These are phyloP conservation scores for Achaetomiella virescens DNA, from an alignment of 495 filamentous ascomycete species.

Conservation along the genomic window DNA sequence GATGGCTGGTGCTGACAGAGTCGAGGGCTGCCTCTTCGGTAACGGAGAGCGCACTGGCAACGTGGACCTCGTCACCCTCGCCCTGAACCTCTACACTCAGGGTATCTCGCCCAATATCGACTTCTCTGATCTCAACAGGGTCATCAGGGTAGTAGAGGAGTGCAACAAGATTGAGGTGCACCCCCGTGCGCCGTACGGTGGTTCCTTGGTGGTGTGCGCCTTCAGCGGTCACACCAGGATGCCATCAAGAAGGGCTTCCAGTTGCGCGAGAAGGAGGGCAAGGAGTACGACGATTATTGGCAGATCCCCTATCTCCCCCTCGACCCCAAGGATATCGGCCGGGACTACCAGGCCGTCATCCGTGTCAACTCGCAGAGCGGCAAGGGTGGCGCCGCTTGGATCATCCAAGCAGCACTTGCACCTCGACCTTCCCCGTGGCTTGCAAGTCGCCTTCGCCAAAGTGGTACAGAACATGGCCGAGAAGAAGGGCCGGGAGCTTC, in stretches of 20 bases:
- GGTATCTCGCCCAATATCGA: conserved; percentile 84
- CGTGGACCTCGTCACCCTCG: conserved; percentile 91
- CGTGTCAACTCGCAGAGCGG: conserved; percentile 95
- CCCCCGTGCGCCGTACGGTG: conserved; percentile 82
- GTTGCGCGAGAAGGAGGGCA: conserved; percentile 53
- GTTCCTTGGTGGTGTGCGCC: conserved; percentile 79
- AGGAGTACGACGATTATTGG: conserved; percentile 56
- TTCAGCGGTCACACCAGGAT: conserved; percentile 91
- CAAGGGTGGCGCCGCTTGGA: conserved; percentile 93
- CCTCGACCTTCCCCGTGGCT: conserved; percentile 85
- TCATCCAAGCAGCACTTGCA: conserved; percentile 82
- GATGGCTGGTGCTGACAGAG: conserved; percentile 94
- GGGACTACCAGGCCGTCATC: conserved; percentile 95
- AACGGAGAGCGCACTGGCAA: conserved; percentile 96
- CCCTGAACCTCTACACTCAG: conserved; percentile 93
- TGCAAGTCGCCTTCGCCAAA: conserved; percentile 86
- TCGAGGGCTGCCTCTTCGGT: conserved; percentile 92
- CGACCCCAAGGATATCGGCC: conserved; percentile 88
- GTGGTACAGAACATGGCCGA: conserved; percentile 73
- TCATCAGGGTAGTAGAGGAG: conserved; percentile 86
- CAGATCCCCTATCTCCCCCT: conserved; percentile 85
- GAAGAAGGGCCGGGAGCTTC: conserved; percentile 76
- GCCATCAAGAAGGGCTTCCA: conserved; percentile 97
- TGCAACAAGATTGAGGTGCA: conserved; percentile 95
- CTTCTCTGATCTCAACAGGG: conserved; percentile 81